phyloP scores from a whole-genome alignment of 768 basidiomycete genomes.

The Amanita pallidorosea region DNA sequence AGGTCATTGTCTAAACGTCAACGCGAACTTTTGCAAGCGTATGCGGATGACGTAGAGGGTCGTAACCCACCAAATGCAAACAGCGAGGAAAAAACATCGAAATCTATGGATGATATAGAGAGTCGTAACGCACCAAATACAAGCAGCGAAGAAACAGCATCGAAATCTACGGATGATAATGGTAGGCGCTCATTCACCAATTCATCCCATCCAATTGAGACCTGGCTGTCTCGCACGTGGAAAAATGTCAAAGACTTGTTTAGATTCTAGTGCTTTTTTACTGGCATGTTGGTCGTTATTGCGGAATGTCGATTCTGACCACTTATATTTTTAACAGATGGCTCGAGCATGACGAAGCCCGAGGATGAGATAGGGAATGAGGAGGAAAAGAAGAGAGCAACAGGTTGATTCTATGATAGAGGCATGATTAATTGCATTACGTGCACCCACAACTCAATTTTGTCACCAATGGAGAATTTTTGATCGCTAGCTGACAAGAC shows the following conservation, averaged over 20 bases:
- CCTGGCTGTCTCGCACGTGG: constrained; percentile 64
- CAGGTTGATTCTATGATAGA: constrained; percentile 18
- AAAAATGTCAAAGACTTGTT: constrained; percentile 58
- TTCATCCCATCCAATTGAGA: constrained; percentile 43
- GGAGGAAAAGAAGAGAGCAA: constrained; percentile 42
- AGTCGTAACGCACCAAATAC: constrained; percentile 28
- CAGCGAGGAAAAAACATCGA: constrained; percentile 12
- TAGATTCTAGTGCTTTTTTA: constrained; percentile 51
- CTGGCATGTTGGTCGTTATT: constrained; percentile 37
- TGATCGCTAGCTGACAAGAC: background rate
- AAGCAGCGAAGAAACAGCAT: constrained; percentile 12
- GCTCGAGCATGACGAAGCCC: constrained; percentile 9
- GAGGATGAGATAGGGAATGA: constrained; percentile 18
- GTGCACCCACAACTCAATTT: constrained; percentile 7
- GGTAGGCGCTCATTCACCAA: constrained; percentile 69
- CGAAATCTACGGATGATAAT: constrained; percentile 31
- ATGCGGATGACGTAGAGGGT: constrained; percentile 90
- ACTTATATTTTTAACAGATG: constrained; percentile 15
- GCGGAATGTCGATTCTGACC: constrained; percentile 15
- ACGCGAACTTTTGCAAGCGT: constrained; percentile 79
- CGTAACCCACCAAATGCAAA: constrained; percentile 15
- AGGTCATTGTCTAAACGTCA: constrained; percentile 81
- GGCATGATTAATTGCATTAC: constrained; percentile 11
- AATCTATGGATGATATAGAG: constrained; percentile 66
- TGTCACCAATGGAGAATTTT: background rate